A percentile compares a stretch with the other conserved stretches of the same genome.
Evolutionary conservation across 257 asterid species (phyloP).

Genomic region (Schizonepeta tenuifolia): DNA sequence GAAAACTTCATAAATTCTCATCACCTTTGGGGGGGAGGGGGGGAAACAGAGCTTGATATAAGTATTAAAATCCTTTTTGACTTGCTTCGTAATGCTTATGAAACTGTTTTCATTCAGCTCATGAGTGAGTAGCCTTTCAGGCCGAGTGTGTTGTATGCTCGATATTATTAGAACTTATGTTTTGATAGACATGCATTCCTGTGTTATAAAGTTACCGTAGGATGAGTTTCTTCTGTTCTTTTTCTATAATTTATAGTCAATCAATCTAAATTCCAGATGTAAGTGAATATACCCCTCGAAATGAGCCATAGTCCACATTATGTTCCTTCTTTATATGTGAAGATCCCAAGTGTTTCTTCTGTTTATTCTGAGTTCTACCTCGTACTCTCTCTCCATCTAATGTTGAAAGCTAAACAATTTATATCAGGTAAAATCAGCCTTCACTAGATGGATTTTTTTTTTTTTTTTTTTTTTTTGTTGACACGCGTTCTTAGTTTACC

Average conservation of each 20-base stretch:
- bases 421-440: neutral
- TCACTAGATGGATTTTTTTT: neutral
- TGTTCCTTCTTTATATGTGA: too few relatives aligned
- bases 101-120: conserved; percentile 13
- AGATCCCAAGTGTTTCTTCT: neutral
- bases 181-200: neutral
- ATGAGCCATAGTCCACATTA: neutral
- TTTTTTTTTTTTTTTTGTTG: too few relatives aligned
- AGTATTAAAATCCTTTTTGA: neutral
- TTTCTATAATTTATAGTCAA: conserved; percentile 6
- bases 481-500: neutral
- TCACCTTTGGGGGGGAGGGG: neutral
- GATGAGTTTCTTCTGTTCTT: too few relatives aligned
- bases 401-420: neutral
- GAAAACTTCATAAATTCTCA: neutral
- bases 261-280: neutral
- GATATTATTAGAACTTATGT: neutral
- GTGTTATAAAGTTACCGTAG: neutral
- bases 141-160: neutral
- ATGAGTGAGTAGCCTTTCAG: neutral
- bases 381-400: neutral
- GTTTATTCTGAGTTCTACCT: neutral
- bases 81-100: conserved; percentile 1
- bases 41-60: conserved; percentile 1
- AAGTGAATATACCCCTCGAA: neutral